Conservation (phyloP, 306 rosid genomes). For the Fragaria iinumae region DNA sequence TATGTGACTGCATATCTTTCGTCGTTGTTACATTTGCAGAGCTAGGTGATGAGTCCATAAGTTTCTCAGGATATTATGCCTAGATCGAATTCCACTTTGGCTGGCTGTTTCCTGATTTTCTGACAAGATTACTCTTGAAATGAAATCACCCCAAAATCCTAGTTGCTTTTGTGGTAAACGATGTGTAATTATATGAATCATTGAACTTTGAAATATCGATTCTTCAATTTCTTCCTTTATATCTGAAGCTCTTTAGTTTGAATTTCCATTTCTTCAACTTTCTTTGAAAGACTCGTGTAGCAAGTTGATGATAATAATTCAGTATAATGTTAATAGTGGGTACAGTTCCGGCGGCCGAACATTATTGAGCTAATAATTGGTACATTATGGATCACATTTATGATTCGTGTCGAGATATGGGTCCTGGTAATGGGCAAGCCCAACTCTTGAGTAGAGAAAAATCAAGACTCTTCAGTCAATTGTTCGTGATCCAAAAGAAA, state of each 20-base stretch:
- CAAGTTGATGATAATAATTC: neutral
- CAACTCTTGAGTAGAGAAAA: neutral
- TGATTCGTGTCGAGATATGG: neutral
- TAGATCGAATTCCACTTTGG: neutral
- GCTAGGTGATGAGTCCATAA: neutral
- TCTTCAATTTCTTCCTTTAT: neutral
- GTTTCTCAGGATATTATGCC: conserved; percentile 8
- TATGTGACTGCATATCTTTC: conserved; percentile 5
- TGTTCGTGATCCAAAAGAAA: too few relatives aligned
- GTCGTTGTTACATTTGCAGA: conserved; percentile 13
- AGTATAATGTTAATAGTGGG: neutral
- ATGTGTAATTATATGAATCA: conserved; percentile 13
- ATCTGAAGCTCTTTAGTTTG: neutral
- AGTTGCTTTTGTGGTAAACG: neutral
- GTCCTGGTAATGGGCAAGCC: neutral
- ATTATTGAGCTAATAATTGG: neutral
- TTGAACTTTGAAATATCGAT: conserved; percentile 8
- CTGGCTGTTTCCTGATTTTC: conserved; percentile 3
- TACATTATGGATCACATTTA: neutral
- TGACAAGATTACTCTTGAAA: neutral
- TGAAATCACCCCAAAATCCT: neutral
- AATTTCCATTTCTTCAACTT: neutral
- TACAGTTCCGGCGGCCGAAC: neutral
- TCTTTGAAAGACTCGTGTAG: neutral
- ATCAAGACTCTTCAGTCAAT: neutral